Evolutionary conservation across 805 yeast species (phyloP).

Genomic region (Metschnikowia dekortorum): DNA sequence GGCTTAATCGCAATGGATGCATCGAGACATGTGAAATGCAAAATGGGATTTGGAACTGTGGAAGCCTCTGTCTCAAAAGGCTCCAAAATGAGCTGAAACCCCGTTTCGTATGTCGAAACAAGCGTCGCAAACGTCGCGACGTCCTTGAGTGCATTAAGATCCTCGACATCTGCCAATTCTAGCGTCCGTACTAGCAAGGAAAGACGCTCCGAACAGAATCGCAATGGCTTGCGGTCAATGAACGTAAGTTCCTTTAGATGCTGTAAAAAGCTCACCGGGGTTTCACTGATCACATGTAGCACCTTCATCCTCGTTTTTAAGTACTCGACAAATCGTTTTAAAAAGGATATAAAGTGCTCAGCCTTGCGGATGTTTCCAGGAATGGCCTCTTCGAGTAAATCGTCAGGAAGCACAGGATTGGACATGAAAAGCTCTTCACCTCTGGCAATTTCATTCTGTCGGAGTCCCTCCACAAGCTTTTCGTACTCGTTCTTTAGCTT

Average conservation of each 20-base stretch:
- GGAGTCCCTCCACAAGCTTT: conserved; percentile 81
- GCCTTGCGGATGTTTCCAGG: conserved; percentile 98
- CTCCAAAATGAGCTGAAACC: conserved; percentile 86
- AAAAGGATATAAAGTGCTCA: conserved; percentile 91
- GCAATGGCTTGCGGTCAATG: conserved; percentile 85
- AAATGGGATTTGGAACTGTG: conserved; percentile 93
- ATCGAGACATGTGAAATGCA: conserved; percentile 91
- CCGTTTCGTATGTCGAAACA: conserved; percentile 90
- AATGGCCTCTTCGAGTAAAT: conserved; percentile 83
- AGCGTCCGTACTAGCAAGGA: conserved; percentile 85
- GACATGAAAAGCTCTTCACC: conserved; percentile 69
- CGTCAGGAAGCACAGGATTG: conserved; percentile 83
- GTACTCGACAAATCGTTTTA: conserved; percentile 90
- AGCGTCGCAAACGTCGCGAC: conserved; percentile 96
- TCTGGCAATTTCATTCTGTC: conserved; percentile 69
- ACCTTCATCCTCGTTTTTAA: conserved; percentile 97
- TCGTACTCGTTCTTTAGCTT: conserved; percentile 88
- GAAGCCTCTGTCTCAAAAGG: conserved; percentile 93
- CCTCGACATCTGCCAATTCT: conserved; percentile 85
- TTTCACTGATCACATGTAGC: conserved; percentile 94
- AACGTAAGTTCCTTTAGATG: conserved; percentile 91
- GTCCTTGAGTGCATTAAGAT: conserved; percentile 87
- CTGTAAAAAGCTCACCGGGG: conserved; percentile 87
- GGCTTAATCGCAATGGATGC: conserved; percentile 98
- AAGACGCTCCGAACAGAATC: conserved; percentile 89